phyloP scores from a whole-genome alignment of 1,139 yeast species.

The Trichomonascaceae sp. region DNA sequence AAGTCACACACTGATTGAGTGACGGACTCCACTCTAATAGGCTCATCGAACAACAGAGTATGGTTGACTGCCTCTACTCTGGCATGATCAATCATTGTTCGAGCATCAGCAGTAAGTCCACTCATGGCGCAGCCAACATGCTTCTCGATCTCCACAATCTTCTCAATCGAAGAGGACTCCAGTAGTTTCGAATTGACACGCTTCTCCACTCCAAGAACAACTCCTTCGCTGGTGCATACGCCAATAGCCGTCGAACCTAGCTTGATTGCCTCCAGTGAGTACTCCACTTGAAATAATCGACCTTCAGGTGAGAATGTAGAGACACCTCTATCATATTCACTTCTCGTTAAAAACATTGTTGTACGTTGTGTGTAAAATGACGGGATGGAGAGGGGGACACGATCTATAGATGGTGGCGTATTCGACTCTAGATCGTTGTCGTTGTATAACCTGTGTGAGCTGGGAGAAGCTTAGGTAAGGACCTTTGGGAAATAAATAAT shows the following conservation, averaged over 20 bases:
- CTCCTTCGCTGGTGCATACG: slow-evolving; percentile 92
- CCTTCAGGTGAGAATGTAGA: slow-evolving; percentile 99
- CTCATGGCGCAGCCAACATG: slow-evolving; percentile 99
- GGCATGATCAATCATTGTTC: slow-evolving; percentile 98
- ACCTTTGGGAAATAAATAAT: slow-evolving; percentile 1
- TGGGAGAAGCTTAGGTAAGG: not conserved
- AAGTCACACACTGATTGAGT: slow-evolving; percentile 96
- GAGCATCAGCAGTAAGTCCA: slow-evolving; percentile 96
- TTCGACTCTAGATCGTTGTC: not conserved
- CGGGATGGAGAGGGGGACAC: not conserved
- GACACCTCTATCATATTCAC: slow-evolving; percentile 98
- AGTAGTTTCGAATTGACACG: slow-evolving; percentile 87
- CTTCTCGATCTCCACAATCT: slow-evolving; percentile 84
- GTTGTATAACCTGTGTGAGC: no score
- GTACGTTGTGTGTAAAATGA: not conserved
- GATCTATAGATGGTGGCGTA: not conserved
- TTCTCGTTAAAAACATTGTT: slow-evolving; percentile 87
- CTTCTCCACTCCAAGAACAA: slow-evolving; percentile 91
- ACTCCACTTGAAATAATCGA: slow-evolving; percentile 94
- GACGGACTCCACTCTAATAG: slow-evolving; percentile 81
- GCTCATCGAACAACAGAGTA: slow-evolving; percentile 81
- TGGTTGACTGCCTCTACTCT: slow-evolving; percentile 82
- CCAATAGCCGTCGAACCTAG: slow-evolving; percentile 97
- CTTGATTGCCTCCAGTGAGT: slow-evolving; percentile 94
- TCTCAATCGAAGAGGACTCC: slow-evolving; percentile 89